Evolutionary conservation across 345 rosid species (phyloP).

Genomic region (Arabidopsis thaliana): DNA sequence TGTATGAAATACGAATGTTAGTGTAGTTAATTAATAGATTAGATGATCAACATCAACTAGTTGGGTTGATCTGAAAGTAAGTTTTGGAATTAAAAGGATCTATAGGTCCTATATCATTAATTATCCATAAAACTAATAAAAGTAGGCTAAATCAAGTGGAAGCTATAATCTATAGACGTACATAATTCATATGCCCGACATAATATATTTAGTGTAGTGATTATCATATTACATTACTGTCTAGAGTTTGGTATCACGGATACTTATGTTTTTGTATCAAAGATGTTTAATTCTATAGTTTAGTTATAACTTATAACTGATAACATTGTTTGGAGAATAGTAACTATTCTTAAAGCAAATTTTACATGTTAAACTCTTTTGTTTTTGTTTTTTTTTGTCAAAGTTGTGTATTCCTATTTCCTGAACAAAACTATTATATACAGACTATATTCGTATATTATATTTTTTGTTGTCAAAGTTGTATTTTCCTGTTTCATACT

Average conservation of each 20-base stretch:
- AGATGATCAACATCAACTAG: slow-evolving; percentile 27
- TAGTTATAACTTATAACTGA: neutral
- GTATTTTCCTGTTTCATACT: too few species aligned
- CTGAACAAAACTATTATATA: too few species aligned
- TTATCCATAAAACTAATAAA: slow-evolving; percentile 31
- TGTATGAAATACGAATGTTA: slow-evolving; percentile 14
- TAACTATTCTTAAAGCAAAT: neutral
- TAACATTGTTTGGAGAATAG: neutral
- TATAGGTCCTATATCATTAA: slow-evolving; percentile 24
- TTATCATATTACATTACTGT: neutral
- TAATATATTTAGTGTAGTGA: neutral
- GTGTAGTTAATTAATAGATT: slow-evolving; percentile 9
- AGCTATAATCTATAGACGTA: neutral
- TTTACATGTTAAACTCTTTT: too few species aligned
- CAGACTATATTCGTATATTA: too few species aligned
- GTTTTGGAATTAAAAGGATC: slow-evolving; percentile 11
- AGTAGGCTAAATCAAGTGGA: slow-evolving; percentile 26
- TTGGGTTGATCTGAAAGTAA: slow-evolving; percentile 31
- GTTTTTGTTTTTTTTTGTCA: too few species aligned
- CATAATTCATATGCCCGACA: neutral
- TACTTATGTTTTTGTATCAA: too few species aligned
- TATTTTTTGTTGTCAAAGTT: too few species aligned
- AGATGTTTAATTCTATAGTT: neutral
- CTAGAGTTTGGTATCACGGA: neutral
- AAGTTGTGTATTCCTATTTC: too few species aligned